Evolutionary conservation across 805 yeast species (phyloP).

Genomic region (Debaryomyces maramus): DNA sequence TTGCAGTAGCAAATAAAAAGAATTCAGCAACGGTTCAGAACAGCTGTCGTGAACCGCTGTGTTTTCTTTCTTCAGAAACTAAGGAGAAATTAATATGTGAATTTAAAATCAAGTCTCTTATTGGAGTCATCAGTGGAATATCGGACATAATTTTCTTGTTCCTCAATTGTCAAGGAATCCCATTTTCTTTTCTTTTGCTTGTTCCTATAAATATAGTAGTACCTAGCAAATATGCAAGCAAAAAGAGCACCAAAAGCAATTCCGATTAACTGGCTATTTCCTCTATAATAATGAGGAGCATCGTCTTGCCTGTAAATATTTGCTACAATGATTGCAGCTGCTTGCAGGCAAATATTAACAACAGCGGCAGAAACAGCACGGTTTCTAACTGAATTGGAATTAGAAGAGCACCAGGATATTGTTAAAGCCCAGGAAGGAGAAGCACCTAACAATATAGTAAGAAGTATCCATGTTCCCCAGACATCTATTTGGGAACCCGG

Average conservation of each 20-base stretch:
- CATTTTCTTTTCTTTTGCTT: conserved; percentile 47
- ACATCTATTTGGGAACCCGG: conserved; percentile 34
- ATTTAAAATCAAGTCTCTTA: conserved; percentile 53
- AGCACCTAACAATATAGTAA: conserved; percentile 36
- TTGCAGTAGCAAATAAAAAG: too few relatives aligned
- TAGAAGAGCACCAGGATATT: conserved; percentile 61
- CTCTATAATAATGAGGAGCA: conserved; percentile 58
- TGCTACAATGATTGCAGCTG: conserved; percentile 52
- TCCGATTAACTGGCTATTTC: conserved; percentile 47
- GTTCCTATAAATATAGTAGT: conserved; percentile 45
- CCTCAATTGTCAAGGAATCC: conserved; percentile 50
- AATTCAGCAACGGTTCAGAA: too few relatives aligned
- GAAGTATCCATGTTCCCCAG: conserved; percentile 46
- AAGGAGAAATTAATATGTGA: conserved; percentile 23
- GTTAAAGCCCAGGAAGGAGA: conserved; percentile 56
- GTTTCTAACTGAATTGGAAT: conserved; percentile 59
- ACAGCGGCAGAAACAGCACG: conserved; percentile 66
- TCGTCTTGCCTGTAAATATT: conserved; percentile 60
- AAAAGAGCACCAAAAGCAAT: conserved; percentile 32
- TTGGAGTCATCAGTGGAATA: conserved; percentile 55
- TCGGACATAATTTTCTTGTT: conserved; percentile 47
- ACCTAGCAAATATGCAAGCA: conserved; percentile 28
- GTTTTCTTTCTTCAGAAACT: too few relatives aligned
- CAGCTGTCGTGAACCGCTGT: too few relatives aligned
- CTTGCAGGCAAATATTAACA: conserved; percentile 64